Conservation (phyloP, 148 eudicot species). For the Rhododendron molle region DNA sequence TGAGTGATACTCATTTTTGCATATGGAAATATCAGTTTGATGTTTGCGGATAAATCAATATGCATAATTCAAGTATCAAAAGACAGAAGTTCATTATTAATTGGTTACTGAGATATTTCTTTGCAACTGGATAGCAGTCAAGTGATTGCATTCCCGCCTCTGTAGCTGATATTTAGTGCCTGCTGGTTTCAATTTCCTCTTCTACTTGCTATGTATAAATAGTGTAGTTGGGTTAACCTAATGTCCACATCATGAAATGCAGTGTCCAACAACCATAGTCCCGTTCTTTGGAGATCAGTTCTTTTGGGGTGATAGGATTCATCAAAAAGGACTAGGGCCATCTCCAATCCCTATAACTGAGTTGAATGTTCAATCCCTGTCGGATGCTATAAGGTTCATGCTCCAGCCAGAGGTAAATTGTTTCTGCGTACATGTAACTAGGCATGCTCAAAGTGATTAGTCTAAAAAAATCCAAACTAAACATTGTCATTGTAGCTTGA, state of each 20-base stretch:
- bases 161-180: background rate
- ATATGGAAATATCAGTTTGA: background rate
- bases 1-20: background rate
- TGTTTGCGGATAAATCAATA: background rate
- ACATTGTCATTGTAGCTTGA: conserved; percentile 4
- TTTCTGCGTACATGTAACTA: background rate
- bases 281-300: conserved; percentile 97
- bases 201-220: background rate
- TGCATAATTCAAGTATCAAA: background rate
- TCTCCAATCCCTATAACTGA: conserved; percentile 73
- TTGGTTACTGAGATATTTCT: background rate
- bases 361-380: conserved; percentile 62
- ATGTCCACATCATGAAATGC: conserved; percentile 20
- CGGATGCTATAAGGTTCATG: conserved; percentile 75
- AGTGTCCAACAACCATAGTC: conserved; percentile 94
- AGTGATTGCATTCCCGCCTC: background rate
- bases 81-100: background rate
- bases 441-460: background rate
- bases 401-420: conserved; percentile 74
- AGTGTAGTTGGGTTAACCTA: background rate
- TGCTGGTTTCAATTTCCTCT: background rate
- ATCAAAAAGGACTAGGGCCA: conserved; percentile 83
- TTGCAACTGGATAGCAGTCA: background rate
- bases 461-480: background rate
- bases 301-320: conserved; percentile 88